Percentiles rank a stretch among this genome's conserved stretches.
Evolutionary conservation across 805 yeast species (phyloP).

Genomic region (Teunomyces funiuensis): DNA sequence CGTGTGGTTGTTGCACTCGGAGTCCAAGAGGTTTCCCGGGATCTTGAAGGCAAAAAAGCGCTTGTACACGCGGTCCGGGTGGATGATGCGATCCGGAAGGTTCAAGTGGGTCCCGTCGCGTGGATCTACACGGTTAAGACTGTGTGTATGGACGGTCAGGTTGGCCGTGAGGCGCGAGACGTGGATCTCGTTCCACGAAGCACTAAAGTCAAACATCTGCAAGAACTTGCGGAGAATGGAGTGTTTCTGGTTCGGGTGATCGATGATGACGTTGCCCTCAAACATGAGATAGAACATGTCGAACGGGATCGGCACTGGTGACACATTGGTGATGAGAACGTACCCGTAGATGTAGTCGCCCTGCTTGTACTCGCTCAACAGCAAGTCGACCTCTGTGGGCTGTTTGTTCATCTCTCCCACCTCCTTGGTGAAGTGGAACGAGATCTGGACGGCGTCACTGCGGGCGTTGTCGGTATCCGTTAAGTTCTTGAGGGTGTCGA

Average conservation of each 20-base stretch:
- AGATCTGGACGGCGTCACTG: conserved; percentile 26
- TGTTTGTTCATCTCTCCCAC: conserved; percentile 27
- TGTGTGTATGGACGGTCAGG: conserved; percentile 11
- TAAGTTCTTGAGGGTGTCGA: conserved; percentile 33
- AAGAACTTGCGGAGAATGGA: conserved; percentile 30
- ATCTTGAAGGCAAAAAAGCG: conserved; percentile 43
- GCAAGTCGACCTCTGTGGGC: conserved; percentile 31
- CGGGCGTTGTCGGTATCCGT: conserved; percentile 27
- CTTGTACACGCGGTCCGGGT: conserved; percentile 29
- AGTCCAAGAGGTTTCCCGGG: conserved; percentile 37
- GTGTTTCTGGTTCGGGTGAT: conserved; percentile 17
- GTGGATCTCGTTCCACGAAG: conserved; percentile 46
- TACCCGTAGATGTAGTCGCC: conserved; percentile 68
- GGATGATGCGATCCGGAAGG: conserved; percentile 18
- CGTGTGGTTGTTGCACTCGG: conserved; percentile 35
- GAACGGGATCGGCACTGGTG: conserved; percentile 47
- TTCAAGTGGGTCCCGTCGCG: conserved; percentile 23
- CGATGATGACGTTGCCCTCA: conserved; percentile 43
- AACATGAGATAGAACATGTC: conserved; percentile 61
- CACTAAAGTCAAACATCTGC: conserved; percentile 52
- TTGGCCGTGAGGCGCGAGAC: conserved; percentile 32
- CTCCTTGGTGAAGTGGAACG: conserved; percentile 34
- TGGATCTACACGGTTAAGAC: conserved; percentile 23
- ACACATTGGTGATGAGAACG: conserved; percentile 42
- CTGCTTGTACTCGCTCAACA: conserved; percentile 52